phyloP scores from a whole-genome alignment of 768 basidiomycete species.

The Mycena galopus region DNA sequence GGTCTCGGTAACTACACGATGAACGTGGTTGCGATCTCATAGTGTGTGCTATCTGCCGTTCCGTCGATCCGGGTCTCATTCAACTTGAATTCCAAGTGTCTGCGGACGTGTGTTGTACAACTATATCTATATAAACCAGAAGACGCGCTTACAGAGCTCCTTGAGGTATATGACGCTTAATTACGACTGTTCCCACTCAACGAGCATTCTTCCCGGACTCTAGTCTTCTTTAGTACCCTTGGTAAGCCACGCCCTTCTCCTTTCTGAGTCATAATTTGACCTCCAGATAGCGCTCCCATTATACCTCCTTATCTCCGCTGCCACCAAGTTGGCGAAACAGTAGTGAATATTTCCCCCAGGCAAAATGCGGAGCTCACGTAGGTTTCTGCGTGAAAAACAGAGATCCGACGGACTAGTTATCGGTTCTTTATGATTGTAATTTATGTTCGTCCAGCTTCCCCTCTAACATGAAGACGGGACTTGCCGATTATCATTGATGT shows the following conservation, averaged over 20 bases:
- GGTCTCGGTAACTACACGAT: slow-evolving; percentile 35
- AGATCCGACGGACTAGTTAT: too few species aligned
- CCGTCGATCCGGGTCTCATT: neutral
- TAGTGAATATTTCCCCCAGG: too few species aligned
- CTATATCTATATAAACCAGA: slow-evolving; percentile 47
- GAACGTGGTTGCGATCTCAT: slow-evolving; percentile 45
- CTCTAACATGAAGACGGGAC: too few species aligned
- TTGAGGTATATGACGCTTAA: slow-evolving; percentile 31
- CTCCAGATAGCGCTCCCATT: slow-evolving; percentile 10
- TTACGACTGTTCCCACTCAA: too few species aligned
- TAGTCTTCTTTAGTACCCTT: neutral
- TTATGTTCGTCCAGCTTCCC: too few species aligned
- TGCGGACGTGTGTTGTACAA: slow-evolving; percentile 45
- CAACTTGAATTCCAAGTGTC: slow-evolving; percentile 40
- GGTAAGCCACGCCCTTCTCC: neutral
- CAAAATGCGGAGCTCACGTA: too few species aligned
- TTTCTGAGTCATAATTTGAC: slow-evolving; percentile 37
- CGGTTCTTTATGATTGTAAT: too few species aligned
- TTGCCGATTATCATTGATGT: too few species aligned
- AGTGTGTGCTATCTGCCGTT: slow-evolving; percentile 36
- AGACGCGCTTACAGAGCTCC: slow-evolving; percentile 19
- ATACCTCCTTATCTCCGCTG: slow-evolving; percentile 22
- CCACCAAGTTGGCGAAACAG: slow-evolving; percentile 18
- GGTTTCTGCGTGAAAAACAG: too few species aligned
- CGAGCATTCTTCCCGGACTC: neutral